Base-by-base conservation (phyloP, 169 alveolate genomes). In the Besnoitia besnoiti region DNA sequence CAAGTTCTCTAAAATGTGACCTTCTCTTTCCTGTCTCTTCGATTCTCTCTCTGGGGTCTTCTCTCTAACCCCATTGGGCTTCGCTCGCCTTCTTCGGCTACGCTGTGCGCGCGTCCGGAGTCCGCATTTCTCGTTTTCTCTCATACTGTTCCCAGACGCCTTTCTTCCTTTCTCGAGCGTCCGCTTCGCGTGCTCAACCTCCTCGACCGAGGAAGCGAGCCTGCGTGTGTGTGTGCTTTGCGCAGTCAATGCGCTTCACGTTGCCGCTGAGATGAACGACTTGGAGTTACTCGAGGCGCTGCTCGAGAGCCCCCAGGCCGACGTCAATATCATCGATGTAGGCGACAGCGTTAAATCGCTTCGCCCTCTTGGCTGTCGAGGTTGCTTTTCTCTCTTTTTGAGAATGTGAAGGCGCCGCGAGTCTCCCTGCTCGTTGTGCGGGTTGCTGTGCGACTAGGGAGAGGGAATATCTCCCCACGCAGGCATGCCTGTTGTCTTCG, bases 221-320 rank as follows among this genome's bases (percentile, higher is more conserved):
- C 80, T 67, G 19, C 85, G 85, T 14, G 49, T 77, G 37, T 21
- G 44, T 19, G 8, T 77, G 35, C 35, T 30, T 80, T 51, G 35
- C 51, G 85, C 92, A 88, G 92, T 88, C 46, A 55, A 50, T 49
- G 92, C 92, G 40, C 85, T 88, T 44, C 92, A 88, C 37, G 46
- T 88, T 8, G 92, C 92, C 14, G 92, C 92, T 3, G 84, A 73
- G 39, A 75, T 40, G 59, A 51, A 77, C 47, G 92, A 88, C 76
- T 24, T 75, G n/a, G 76, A 62, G 21, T 46, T 88, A 0, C 75
- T 88, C 87, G 75, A 73, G 16, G 87, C 75, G 39, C 30, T 88
- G n/a, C 75, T 88, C 37, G 85, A 62, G 77, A 59, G 85, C 76
- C 92, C 92, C 24, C 19, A 42, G 8, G 67, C 51, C 14, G 77